These are phyloP conservation scores for Boletellus sp. DNA, from an alignment of 768 basidiomycete genomes.

Conservation along the genomic window DNA sequence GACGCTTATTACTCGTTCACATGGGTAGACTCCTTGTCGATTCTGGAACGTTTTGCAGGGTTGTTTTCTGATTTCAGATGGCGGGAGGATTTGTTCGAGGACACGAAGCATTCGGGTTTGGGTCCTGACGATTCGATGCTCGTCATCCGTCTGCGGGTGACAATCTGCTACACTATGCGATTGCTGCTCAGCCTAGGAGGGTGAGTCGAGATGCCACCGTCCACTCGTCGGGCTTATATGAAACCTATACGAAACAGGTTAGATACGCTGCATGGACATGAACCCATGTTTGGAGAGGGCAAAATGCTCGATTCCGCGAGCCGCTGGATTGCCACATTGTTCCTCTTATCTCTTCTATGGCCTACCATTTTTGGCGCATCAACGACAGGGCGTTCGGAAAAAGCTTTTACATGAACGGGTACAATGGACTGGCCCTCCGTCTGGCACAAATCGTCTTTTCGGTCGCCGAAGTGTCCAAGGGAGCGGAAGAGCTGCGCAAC, in stretches of 20 bases:
- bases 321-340: slow-evolving; percentile 60
- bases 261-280: slow-evolving; percentile 73
- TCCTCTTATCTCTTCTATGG: slow-evolving; percentile 64
- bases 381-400: slow-evolving; percentile 47
- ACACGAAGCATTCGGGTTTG: slow-evolving; percentile 60
- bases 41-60: too few relatives aligned
- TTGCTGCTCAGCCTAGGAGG: too few relatives aligned
- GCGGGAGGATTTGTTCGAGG: slow-evolving; percentile 71
- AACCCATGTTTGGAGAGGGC: slow-evolving; percentile 74
- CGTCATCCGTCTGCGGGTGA: too few relatives aligned
- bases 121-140: too few relatives aligned
- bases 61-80: too few relatives aligned
- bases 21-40: slow-evolving; percentile 36
- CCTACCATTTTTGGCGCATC: slow-evolving; percentile 75
- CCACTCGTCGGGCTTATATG: neutral
- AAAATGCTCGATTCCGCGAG: slow-evolving; percentile 51
- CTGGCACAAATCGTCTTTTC: slow-evolving; percentile 56
- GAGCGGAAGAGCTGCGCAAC: slow-evolving; percentile 53
- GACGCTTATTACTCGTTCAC: too few relatives aligned
- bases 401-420: slow-evolving; percentile 67
- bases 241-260: too few relatives aligned
- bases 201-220: too few relatives aligned
- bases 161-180: too few relatives aligned
- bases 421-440: slow-evolving; percentile 64
- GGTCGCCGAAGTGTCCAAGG: slow-evolving; percentile 51